These are phyloP conservation scores for Calocera cornea DNA, from an alignment of 768 basidiomycete species.

Conservation along the genomic window DNA sequence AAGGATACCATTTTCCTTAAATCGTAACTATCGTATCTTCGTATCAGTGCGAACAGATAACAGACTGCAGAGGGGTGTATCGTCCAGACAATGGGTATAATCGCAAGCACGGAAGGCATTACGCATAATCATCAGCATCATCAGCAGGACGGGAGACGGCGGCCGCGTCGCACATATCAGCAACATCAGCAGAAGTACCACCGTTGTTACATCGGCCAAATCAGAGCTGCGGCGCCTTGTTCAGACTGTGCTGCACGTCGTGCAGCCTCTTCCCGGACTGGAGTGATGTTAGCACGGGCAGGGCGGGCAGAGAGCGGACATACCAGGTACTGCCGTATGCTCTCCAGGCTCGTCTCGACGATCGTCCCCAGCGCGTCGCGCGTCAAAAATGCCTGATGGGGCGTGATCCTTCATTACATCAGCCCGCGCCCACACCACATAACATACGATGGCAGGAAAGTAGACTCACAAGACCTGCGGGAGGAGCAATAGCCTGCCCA, in stretches of 20 bases:
- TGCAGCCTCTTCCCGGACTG: background rate
- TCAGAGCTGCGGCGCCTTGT: background rate
- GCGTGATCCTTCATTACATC: background rate
- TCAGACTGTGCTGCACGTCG: background rate
- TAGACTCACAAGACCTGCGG: conserved; percentile 13
- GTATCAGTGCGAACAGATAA: no score
- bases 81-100: no score
- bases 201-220: background rate
- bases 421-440: background rate
- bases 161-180: no score
- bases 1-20: no score
- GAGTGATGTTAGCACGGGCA: background rate
- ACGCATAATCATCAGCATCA: no score
- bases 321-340: background rate
- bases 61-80: no score
- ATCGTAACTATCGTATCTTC: no score
- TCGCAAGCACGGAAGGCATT: no score
- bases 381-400: background rate
- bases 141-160: no score
- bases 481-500: conserved; percentile 14
- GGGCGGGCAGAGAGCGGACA: background rate
- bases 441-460: background rate
- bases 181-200: no score
- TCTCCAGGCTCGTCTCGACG: background rate
- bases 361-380: background rate